Base-by-base conservation (phyloP, 2,329 filamentous ascomycete species). In the Aureobasidium namibiae region DNA sequence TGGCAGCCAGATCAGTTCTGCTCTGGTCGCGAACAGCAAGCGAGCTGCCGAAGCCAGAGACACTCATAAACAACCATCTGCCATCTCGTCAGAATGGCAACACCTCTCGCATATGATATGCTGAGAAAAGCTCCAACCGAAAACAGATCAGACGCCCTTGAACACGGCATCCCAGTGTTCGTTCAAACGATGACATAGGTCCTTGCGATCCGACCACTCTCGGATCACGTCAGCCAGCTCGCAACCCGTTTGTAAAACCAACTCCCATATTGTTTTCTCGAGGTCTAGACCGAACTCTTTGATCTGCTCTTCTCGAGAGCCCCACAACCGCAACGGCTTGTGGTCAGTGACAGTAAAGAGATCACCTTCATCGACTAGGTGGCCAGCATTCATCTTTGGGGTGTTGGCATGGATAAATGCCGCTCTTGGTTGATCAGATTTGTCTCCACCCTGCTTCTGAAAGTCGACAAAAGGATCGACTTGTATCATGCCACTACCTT, bases 1-100 rank as follows among this genome's bases (percentile, higher is more conserved):
- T 68, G 81, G 80, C 44, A 87, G 85, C 67, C 81, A 79, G 45
- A 85, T 87, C 16, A 86, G 86, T 3, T 85, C 79, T 70, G 86
- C 85, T 18, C 69, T 67, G 18, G 48, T 71, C 45, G 63, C 56
- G 11, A 44, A 42, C 36, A 36, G 16, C 9, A 42, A 23, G 16
- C 38, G 31, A 31, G 48, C 33, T 13, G 33, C n/a, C 21, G 48
- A 38, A 13, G 14, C 24, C 14, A 21, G n/a, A 14, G 10, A 26
- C 9, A n/a, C 14, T 14, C 14, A 8, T 9, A 29, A 10, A 29
- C 26, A 52, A 21, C 18, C 23, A 18, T 18, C 48, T 23, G 16
- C 21, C 14, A 26, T n/a, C 34, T 11, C 48, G 16, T n/a, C 34
- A 16, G 33, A 39, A 13, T 52, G 48, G 48, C 23, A 14, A 7